These are phyloP conservation scores for Epithele typhae DNA, from an alignment of 768 basidiomycete genomes.

Conservation along the genomic window DNA sequence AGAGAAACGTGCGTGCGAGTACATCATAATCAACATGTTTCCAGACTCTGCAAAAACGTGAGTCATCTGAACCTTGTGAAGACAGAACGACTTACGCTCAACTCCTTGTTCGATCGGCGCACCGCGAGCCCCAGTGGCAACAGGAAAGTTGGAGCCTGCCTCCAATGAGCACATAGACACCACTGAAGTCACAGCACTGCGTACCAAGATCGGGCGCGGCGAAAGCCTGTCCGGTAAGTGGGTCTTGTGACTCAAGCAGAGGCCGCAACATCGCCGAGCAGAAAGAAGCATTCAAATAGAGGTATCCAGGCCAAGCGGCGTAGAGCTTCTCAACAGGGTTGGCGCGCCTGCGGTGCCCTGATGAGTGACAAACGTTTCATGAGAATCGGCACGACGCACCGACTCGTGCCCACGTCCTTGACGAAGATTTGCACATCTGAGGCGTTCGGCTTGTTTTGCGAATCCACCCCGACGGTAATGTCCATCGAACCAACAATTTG, in stretches of 20 bases:
- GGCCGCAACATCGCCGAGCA: constrained; percentile 20
- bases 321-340: constrained; percentile 29
- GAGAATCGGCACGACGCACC: constrained; percentile 1
- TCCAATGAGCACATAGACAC: neutral
- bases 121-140: neutral
- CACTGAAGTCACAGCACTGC: neutral
- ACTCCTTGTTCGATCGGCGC: no score
- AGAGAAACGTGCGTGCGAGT: constrained; percentile 23
- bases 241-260: constrained; percentile 20
- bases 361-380: constrained; percentile 3
- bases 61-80: no score
- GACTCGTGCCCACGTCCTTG: neutral
- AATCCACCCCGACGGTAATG: constrained; percentile 19
- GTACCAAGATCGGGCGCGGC: constrained; percentile 24
- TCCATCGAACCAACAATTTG: constrained; percentile 22
- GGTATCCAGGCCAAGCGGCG: constrained; percentile 24
- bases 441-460: constrained; percentile 14
- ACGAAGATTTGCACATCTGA: constrained; percentile 1
- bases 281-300: constrained; percentile 26
- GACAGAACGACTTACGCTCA: no score
- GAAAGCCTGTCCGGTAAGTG: constrained; percentile 14
- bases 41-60: constrained; percentile 27
- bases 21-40: constrained; percentile 22
- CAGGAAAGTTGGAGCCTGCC: neutral
- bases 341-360: constrained; percentile 13